Conservation (phyloP, 208 protist genomes). For the Leishmania mexicana region DNA sequence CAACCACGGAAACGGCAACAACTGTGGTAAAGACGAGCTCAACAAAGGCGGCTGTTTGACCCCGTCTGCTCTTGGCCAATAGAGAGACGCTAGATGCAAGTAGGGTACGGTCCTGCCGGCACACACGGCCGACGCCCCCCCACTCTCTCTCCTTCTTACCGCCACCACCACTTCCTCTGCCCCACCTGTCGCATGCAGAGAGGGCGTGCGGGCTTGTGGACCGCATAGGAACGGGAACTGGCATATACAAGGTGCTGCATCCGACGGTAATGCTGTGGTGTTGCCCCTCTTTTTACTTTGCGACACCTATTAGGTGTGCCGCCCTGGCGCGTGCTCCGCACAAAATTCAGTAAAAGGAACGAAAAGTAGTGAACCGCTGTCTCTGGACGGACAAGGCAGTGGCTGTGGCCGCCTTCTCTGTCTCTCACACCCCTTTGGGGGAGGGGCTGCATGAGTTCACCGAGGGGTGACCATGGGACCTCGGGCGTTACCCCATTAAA, state of each 20-base stretch:
- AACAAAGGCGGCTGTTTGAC: not conserved
- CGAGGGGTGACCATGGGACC: not conserved
- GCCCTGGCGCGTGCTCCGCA: too few species aligned
- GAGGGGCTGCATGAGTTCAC: not conserved
- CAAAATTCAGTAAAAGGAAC: not conserved
- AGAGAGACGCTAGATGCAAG: not conserved
- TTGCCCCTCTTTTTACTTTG: not conserved
- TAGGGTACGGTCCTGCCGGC: too few species aligned
- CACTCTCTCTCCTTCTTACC: not conserved
- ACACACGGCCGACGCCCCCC: not conserved
- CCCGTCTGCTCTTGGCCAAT: not conserved
- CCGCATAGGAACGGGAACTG: not conserved
- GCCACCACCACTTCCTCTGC: not conserved
- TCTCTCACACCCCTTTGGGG: not conserved
- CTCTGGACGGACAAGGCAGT: not conserved
- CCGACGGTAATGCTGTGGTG: not conserved
- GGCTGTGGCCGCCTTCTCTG: not conserved
- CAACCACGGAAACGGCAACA: not conserved
- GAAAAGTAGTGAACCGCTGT: not conserved
- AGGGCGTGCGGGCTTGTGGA: not conserved
- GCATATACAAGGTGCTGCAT: not conserved
- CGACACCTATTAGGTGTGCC: not conserved
- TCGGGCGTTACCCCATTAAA: not conserved
- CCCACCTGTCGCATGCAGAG: not conserved
- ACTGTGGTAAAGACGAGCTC: conserved; percentile 4